phyloP scores from a whole-genome alignment of 2,329 filamentous ascomycete species.

The Sphaerostilbella broomeana region DNA sequence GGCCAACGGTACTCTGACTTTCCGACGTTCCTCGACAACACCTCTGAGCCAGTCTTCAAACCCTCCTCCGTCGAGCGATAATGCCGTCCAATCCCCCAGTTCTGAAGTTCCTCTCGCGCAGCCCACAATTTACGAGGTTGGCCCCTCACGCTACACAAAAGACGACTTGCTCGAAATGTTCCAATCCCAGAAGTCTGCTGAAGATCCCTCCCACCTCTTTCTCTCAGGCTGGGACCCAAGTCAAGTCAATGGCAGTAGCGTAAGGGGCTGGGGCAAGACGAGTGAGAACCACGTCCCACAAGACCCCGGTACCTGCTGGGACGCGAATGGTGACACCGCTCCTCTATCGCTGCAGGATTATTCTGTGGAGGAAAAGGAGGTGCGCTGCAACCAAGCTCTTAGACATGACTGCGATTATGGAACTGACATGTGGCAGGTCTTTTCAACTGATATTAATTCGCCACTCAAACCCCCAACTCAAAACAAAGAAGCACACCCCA shows the following conservation, averaged over 20 bases:
- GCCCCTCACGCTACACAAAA: constrained; percentile 62
- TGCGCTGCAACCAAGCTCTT: constrained; percentile 28
- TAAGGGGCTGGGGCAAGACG: constrained; percentile 69
- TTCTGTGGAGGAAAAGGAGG: constrained; percentile 55
- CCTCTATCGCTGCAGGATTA: constrained; percentile 70
- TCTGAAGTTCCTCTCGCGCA: constrained; percentile 31
- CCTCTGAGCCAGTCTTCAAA: constrained; percentile 39
- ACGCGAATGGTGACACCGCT: constrained; percentile 59
- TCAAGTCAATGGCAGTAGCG: constrained; percentile 55
- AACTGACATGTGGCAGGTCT: constrained; percentile 51
- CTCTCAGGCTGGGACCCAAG: constrained; percentile 74
- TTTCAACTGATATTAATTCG: constrained; percentile 84
- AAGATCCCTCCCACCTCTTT: constrained; percentile 59
- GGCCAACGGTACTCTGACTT: constrained; percentile 57
- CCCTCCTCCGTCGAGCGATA: constrained; percentile 30
- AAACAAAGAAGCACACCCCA: constrained; percentile 57
- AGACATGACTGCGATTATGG: not conserved
- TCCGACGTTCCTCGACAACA: constrained; percentile 57
- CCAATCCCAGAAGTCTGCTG: constrained; percentile 42
- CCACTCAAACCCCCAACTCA: constrained; percentile 79
- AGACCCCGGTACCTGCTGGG: constrained; percentile 92
- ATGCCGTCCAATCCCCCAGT: constrained; percentile 33
- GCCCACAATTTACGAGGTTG: constrained; percentile 26
- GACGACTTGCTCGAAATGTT: constrained; percentile 74
- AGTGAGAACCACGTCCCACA: constrained; percentile 66